Base-by-base conservation (phyloP, 2,329 filamentous ascomycete species). In the Aciculosporium take region DNA sequence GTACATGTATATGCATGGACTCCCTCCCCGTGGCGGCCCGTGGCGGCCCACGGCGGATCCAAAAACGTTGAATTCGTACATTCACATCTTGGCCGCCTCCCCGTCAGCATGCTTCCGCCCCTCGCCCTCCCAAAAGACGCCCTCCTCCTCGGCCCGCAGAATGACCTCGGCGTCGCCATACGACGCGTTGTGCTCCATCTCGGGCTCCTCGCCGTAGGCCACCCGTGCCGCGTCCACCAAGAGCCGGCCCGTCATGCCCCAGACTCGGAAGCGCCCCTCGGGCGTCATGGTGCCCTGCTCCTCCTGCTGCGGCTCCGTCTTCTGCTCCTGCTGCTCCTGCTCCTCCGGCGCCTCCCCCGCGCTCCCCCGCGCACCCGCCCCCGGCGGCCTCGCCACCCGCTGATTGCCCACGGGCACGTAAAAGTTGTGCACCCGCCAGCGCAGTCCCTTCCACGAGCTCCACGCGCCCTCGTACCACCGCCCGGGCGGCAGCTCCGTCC, bases 181-280 rank as follows among this genome's bases (percentile, higher is more conserved):
- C 40, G 66, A 61, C 3, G 55, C 51, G 41, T 75, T 76, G 48
- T 76, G 71, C 64, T 93, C 85, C 58, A 94, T 94, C 56, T 86
- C 81, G 4, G 89, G 89, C 56, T 84, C 76, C 62, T 82, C 73
- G 2, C 64, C 81, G 57, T 91, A 96, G 17, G 88, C 89, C 15
- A 94, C 71, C 47, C 84, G 70, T 27, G 89, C 88, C 4, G 83
- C 81, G 62, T 96, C 89, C 5, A 95, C 84, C 41, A 95, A 59
- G 41, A 96, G 89, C 40, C 86, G 69, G 3, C 86, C 89, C 40
- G 89, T 96, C 85, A 96, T 89, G 13, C 89, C 89, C 74, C 88
- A 95, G 4, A 96, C 87, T 50, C 83, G 79, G 62, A 91, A 94
- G 29, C 82, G 68, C 3, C 66, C 66, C 45, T 70, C 63, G 46